Percentiles rank a stretch among this genome's conserved stretches.
These are phyloP conservation scores for Paraphaeosphaeria sporulosa DNA, from an alignment of 2,329 filamentous ascomycete genomes.

Conservation along the genomic window DNA sequence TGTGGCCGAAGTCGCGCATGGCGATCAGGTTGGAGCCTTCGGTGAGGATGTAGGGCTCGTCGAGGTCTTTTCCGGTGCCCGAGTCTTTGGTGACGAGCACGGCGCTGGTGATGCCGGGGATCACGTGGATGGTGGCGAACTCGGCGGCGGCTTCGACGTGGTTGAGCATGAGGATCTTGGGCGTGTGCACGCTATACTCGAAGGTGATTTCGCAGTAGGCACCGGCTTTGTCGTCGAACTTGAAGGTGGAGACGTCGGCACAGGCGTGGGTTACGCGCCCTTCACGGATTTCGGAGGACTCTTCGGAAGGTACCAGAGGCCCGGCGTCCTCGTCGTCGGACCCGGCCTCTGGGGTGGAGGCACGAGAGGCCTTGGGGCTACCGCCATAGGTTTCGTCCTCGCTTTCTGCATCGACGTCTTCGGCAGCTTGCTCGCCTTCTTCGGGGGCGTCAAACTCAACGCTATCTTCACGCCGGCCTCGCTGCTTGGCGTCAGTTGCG, in stretches of 20 bases:
- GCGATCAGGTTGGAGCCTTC: conserved; percentile 87
- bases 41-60: conserved; percentile 68
- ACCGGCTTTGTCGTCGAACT: conserved; percentile 77
- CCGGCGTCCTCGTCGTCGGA: conserved; percentile 33
- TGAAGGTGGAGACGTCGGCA: conserved; percentile 76
- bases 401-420: conserved; percentile 65
- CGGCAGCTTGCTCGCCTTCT: conserved; percentile 83
- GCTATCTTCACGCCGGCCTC: conserved; percentile 78
- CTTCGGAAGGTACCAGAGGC: conserved; percentile 16
- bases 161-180: conserved; percentile 92
- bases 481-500: conserved; percentile 74
- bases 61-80: conserved; percentile 57
- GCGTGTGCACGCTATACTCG: conserved; percentile 78
- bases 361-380: conserved; percentile 50
- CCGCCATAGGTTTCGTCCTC: conserved; percentile 63
- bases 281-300: conserved; percentile 39
- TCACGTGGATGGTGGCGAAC: conserved; percentile 85
- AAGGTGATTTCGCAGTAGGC: conserved; percentile 82
- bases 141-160: conserved; percentile 83
- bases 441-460: conserved; percentile 93
- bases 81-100: conserved; percentile 65
- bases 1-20: conserved; percentile 87
- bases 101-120: conserved; percentile 77
- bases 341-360: conserved; percentile 40
- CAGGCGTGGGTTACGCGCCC: conserved; percentile 53